Evolutionary conservation across 768 basidiomycete species (phyloP), one percentile per base, ranked within the genome.

Genomic region (Kwoniella bestiolae): DNA sequence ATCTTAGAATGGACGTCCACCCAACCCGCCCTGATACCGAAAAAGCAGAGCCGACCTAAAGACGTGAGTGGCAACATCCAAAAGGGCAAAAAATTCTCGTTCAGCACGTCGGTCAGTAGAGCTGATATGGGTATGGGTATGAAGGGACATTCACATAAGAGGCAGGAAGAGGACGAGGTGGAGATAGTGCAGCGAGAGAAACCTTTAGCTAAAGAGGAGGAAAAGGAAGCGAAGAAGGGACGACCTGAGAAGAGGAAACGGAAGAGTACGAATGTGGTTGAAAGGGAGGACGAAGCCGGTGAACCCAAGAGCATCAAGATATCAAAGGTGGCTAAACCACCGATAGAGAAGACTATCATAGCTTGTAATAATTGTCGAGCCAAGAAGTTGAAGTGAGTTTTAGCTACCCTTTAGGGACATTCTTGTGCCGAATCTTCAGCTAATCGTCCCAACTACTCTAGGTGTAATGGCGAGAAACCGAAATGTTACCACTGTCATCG

Each of bases 401-500:
- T 21, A 7, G 28, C 21, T 62, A 5, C 31, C 8, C n/a, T n/a
- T n/a, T n/a, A n/a, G n/a, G n/a, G n/a, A n/a, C n/a, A 6, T 38
- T 5, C 3, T 44, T 50, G 26, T 31, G 25, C 50, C 28, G 29
- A 60, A n/a, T 50, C 4, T 25, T 61, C 26, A 4, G 9, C 26
- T 49, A 25, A n/a, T n/a, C n/a, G n/a, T n/a, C n/a, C n/a, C n/a
- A n/a, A n/a, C n/a, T 29, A 1, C 5, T n/a, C 5, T 50, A 80
- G 78, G 67, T 82, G 81, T 63, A 78, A 82, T 46, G 81, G 78
- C 7, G 66, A 56, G n/a, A 68, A 73, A 60, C 78, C 76, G 14
- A 74, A 73, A 57, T 82, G 81, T 67, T 63, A 69, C 52, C 71
- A 82, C 57, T 82, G 81, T 61, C 23, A 56, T 8, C 63, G 73